A percentile compares a stretch with the other conserved stretches of the same genome.
Conservation (phyloP, 1,284 basidiomycete genomes). For the Jaminaea rosea region DNA sequence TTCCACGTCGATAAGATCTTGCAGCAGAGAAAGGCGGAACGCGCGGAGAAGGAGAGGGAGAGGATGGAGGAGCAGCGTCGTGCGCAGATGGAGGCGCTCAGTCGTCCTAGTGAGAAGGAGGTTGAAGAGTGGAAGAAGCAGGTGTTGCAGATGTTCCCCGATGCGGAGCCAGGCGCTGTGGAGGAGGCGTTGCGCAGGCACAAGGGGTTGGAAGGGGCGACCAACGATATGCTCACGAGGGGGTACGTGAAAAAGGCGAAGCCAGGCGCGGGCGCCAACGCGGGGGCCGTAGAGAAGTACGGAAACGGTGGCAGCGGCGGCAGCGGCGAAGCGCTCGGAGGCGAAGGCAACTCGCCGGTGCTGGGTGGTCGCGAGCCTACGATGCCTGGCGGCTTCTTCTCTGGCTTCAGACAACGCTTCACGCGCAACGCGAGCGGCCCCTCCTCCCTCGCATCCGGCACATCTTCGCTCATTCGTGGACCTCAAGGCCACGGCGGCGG, state of each 20-base stretch:
- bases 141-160: slow-evolving; percentile 44
- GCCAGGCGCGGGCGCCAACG: too few relatives aligned
- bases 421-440: slow-evolving; percentile 11
- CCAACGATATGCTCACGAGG: too few relatives aligned
- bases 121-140: slow-evolving; percentile 21
- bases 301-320: too few relatives aligned
- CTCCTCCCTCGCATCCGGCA: slow-evolving; percentile 32
- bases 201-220: slow-evolving; percentile 7
- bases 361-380: neutral
- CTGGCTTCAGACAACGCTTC: slow-evolving; percentile 21
- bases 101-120: slow-evolving; percentile 7
- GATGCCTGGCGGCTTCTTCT: slow-evolving; percentile 16
- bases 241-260: too few relatives aligned
- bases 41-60: slow-evolving; percentile 54
- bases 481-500: too few relatives aligned
- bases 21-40: slow-evolving; percentile 69
- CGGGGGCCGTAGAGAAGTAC: too few relatives aligned
- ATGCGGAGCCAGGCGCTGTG: slow-evolving; percentile 40
- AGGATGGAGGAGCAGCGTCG: slow-evolving; percentile 34
- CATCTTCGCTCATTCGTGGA: too few relatives aligned
- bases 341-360: too few relatives aligned
- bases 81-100: slow-evolving; percentile 31
- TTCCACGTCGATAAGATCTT: slow-evolving; percentile 76
- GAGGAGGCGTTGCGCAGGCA: slow-evolving; percentile 30
- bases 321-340: too few relatives aligned